These are phyloP conservation scores for Yamadazyma laniorum DNA, from an alignment of 805 yeast genomes.

Conservation along the genomic window DNA sequence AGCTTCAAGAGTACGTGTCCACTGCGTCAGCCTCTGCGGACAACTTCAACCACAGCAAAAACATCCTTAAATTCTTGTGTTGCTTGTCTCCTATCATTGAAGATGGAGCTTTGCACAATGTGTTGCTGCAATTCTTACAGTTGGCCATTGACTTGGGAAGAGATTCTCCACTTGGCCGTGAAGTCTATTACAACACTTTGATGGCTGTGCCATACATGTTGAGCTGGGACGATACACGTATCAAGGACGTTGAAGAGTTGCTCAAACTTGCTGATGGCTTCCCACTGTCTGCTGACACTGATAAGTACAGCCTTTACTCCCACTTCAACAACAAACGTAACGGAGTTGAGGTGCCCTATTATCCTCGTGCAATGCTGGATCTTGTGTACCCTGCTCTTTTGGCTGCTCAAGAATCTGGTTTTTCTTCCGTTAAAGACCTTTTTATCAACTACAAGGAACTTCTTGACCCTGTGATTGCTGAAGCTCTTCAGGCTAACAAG, in stretches of 20 bases:
- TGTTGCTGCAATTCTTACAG: conserved; percentile 54
- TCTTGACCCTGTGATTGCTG: conserved; percentile 32
- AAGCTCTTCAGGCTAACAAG: conserved; percentile 31
- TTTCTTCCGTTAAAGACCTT: conserved; percentile 35
- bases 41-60: conserved; percentile 67
- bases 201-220: conserved; percentile 65
- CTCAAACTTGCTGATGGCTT: conserved; percentile 46
- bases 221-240: conserved; percentile 35
- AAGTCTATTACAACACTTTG: conserved; percentile 59
- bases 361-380: conserved; percentile 46
- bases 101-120: conserved; percentile 33
- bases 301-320: conserved; percentile 22
- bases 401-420: conserved; percentile 35
- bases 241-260: conserved; percentile 40
- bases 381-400: conserved; percentile 51
- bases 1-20: conserved; percentile 56
- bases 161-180: conserved; percentile 52
- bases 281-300: conserved; percentile 15
- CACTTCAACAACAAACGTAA: conserved; percentile 31
- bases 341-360: conserved; percentile 46
- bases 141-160: conserved; percentile 49
- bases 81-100: conserved; percentile 63
- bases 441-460: conserved; percentile 34
- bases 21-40: conserved; percentile 37
- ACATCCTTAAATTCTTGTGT: conserved; percentile 67